Base-by-base conservation (phyloP, 306 rosid genomes). In the Pachyrhizus erosus region DNA sequence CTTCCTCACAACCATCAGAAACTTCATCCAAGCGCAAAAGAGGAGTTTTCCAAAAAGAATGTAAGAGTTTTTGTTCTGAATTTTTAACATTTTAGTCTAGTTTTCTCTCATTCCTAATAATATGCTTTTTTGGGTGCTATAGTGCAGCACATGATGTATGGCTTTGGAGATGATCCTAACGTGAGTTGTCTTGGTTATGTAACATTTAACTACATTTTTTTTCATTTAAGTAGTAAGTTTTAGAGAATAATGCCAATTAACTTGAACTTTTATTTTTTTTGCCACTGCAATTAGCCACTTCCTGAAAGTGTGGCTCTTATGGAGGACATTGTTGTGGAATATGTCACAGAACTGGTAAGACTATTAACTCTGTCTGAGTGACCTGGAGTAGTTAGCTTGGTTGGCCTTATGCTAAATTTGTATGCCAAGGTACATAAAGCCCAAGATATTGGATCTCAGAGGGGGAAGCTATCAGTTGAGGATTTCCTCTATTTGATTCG, bases 121-220 rank as follows among this genome's bases (percentile, higher is more conserved):
- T 62, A 6, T 73, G 52, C 17, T 34, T 79, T 10, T 52, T 82
- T 2, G 52, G 5, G 73, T 73, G 40, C 21, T 75, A 5, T 39
- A 95, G 98, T 95, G 92, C 96, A 95, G 89, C 99, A 95, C 78
- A 93, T 95, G 98, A 95, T 95, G 98, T 95, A 91, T 84, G 99
- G 99, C 24, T 93, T 93, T 31, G 99, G 99, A 81, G 99, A 93
- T 81, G 97, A 91, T 79, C 89, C 93, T 9, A 95, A 93, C 84
- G 98, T 95, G 82, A 88, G 92, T 33, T 65, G 71, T n/a, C 2
- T 10, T 69, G 37, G 24, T 79, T 60, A 29, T 51, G 20, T 46
- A 21, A 39, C 57, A 18, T 33, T 18, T 73, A 79, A n/a, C 62
- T 26, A 8, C 31, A 24, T 20, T n/a, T 78, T 42, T 27, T 45